A percentile compares a stretch with the other conserved stretches of the same genome.
Evolutionary conservation across 805 yeast genomes (phyloP).

Genomic region (Metschnikowia orientalis): DNA sequence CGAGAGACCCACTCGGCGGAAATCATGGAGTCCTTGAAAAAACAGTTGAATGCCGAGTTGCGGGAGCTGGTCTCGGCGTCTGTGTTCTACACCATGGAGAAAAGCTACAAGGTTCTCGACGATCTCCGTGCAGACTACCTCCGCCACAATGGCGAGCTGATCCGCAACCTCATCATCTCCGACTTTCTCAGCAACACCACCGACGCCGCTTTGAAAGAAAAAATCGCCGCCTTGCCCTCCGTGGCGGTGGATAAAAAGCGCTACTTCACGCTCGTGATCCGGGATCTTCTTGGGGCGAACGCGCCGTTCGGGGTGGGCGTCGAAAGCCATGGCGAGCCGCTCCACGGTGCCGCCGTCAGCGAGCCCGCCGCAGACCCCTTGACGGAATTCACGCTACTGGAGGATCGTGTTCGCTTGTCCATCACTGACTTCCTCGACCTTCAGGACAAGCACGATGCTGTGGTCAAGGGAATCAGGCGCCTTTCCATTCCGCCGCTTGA

Average conservation of each 20-base stretch:
- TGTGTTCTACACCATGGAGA: constrained; percentile 2
- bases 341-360: constrained; percentile 6
- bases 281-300: constrained; percentile 11
- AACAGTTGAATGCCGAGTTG: constrained; percentile 2
- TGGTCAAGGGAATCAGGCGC: constrained; percentile 24
- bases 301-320: constrained; percentile 14
- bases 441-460: constrained; percentile 23
- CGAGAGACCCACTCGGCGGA: constrained; percentile 3
- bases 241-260: constrained; percentile 7
- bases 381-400: constrained; percentile 9
- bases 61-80: constrained; percentile 1
- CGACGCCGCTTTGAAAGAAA: constrained; percentile 7
- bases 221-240: constrained; percentile 3
- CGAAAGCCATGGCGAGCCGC: constrained; percentile 4
- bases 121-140: constrained; percentile 9
- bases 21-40: neutral
- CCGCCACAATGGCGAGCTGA: constrained; percentile 5
- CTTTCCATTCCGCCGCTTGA: constrained; percentile 24
- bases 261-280: constrained; percentile 14
- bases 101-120: constrained; percentile 7
- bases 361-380: constrained; percentile 3
- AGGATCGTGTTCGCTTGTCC: constrained; percentile 13
- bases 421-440: constrained; percentile 20
- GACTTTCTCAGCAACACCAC: constrained; percentile 8
- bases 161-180: constrained; percentile 9